Evolutionary conservation across 2,329 filamentous ascomycete species (phyloP).

Genomic region (Ophiocordyceps unilateralis): DNA sequence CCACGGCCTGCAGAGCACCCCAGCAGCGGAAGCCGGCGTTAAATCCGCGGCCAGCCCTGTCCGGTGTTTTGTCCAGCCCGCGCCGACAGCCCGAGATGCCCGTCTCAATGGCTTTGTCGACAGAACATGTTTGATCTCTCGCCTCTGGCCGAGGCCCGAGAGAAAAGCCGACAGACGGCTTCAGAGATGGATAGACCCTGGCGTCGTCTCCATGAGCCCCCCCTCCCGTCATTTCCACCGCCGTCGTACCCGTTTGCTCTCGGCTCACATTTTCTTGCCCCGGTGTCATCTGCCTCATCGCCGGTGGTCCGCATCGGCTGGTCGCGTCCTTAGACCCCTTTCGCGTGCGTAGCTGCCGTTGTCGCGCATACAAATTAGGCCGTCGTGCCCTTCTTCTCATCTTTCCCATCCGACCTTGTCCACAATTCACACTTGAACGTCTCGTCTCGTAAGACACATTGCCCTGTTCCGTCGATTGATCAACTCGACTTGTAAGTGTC

Average conservation of each 20-base stretch:
- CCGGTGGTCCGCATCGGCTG: neutral
- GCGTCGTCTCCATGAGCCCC: no score
- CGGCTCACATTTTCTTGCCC: neutral
- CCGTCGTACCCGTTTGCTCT: neutral
- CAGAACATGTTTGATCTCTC: no score
- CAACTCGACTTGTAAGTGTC: no score
- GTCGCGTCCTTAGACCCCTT: neutral
- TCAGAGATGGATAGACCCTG: no score
- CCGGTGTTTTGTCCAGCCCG: conserved; percentile 3
- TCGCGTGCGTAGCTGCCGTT: no score
- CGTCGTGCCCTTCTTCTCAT: neutral
- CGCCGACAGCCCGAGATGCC: conserved; percentile 3
- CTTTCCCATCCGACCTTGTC: neutral
- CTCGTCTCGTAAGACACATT: no score
- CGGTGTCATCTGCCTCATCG: neutral
- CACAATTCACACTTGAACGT: neutral
- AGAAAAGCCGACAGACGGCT: no score
- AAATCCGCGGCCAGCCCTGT: neutral
- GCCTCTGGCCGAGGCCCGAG: neutral
- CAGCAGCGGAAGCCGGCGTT: neutral
- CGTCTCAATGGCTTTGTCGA: no score
- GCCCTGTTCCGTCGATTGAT: no score
- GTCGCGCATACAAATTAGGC: neutral
- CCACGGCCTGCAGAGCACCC: neutral
- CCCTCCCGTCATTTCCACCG: no score